Percentiles rank a stretch among this genome's conserved stretches.
phyloP scores from a whole-genome alignment of 305 asterid species.

The Fraxinus ornus region DNA sequence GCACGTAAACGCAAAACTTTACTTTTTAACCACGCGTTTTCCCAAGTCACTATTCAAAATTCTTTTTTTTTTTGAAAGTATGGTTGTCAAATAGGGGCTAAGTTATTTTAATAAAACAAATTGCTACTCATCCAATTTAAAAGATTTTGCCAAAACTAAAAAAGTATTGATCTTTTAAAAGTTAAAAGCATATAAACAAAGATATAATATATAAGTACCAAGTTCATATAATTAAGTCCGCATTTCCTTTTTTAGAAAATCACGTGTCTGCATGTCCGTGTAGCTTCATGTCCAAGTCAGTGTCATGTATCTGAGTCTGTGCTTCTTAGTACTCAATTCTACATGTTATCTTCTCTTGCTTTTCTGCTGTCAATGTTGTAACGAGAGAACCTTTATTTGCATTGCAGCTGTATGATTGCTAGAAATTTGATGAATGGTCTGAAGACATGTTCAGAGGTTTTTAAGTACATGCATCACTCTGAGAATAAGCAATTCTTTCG shows the following conservation, averaged over 20 bases:
- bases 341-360: conserved; percentile 9
- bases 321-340: neutral
- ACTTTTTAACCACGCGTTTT: too few species aligned
- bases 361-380: conserved; percentile 12
- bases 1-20: too few species aligned
- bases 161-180: neutral
- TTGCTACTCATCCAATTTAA: neutral
- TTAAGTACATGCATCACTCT: conserved; percentile 65
- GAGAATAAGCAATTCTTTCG: conserved; percentile 51
- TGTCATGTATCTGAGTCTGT: neutral
- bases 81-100: neutral
- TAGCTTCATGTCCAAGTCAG: neutral
- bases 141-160: neutral
- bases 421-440: conserved; percentile 86
- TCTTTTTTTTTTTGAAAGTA: too few species aligned
- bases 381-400: conserved; percentile 30
- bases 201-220: neutral
- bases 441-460: conserved; percentile 87
- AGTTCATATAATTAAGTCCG: neutral
- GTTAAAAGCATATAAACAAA: neutral
- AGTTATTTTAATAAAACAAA: neutral
- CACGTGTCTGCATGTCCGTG: neutral
- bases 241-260: too few species aligned
- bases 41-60: too few species aligned
- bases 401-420: conserved; percentile 90